Evolutionary conservation across 2,329 filamentous ascomycete species (phyloP), one percentile per base, ranked within the genome.

Genomic region (Trichocomaceae sp.): DNA sequence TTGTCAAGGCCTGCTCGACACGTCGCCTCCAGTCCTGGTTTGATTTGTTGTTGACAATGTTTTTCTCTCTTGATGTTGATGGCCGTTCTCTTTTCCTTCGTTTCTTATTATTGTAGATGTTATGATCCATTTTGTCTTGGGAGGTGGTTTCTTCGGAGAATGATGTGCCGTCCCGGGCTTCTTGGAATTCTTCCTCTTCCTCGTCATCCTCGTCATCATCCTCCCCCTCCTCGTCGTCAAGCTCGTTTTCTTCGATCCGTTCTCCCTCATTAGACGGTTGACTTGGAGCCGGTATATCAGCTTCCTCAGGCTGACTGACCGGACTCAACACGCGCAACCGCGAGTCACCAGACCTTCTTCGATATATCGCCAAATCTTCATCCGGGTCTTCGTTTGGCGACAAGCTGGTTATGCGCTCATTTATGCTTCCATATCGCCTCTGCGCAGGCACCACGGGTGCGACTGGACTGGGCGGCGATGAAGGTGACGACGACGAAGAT

Each of bases 1-100:
- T 88, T 54, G 92, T 88, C 55, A 97, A 79, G 20, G 90, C 88
- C 44, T 85, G 82, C 73, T 97, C 92, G 58, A 97, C 86, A 62
- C 87, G 85, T 57, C 82, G 84, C 50, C 87, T 85, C 89, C 90
- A 96, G 64, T 83, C 84, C 58, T 74, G 12, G 58, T 57, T 35
- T 61, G 62, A 50, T 61, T 63, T 52, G 44, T 63, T 59, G 26
- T 61, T 29, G 39, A 20, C 26, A n/a, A n/a, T n/a, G 31, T 19
- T n/a, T 45, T 31, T 44, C 10, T 51, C 26, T 10, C 20, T 17
- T 12, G 54, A 23, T 33, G 47, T 26, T 37, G 54, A 31, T 52
- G 23, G 26, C 50, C 49, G 45, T 47, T 55, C 33, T 44, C 49
- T 52, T 60, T 42, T 44, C 73, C 13, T 74, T 73, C n/a, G 74